Evolutionary conservation across 2,329 filamentous ascomycete species (phyloP).

Genomic region (Sordariomycetes sp.): DNA sequence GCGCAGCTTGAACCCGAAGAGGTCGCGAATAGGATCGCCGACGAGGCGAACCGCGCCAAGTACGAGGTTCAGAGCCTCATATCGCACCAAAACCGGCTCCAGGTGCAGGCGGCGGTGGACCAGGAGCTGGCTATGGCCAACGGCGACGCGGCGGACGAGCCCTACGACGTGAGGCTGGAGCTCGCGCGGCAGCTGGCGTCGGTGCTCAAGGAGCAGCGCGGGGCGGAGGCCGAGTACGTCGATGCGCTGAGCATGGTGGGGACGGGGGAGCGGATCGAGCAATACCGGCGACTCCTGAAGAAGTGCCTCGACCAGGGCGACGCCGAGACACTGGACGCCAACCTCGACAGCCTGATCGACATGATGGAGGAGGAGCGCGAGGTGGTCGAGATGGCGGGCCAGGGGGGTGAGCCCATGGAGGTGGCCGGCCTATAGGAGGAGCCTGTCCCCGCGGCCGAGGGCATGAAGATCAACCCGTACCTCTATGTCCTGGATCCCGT

Average conservation of each 20-base stretch:
- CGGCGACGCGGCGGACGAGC: slow-evolving; percentile 27
- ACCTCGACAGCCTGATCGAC: slow-evolving; percentile 44
- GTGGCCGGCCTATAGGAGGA: slow-evolving; percentile 7
- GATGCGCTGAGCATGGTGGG: slow-evolving; percentile 55
- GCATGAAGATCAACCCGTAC: not conserved
- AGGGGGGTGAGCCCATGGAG: slow-evolving; percentile 14
- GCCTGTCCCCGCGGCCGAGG: not conserved
- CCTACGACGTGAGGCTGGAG: slow-evolving; percentile 39
- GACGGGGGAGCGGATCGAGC: slow-evolving; percentile 58
- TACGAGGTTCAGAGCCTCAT: slow-evolving; percentile 34
- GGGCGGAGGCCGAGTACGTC: slow-evolving; percentile 54
- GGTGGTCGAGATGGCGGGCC: slow-evolving; percentile 19
- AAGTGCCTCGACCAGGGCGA: slow-evolving; percentile 56
- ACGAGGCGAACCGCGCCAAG: slow-evolving; percentile 35
- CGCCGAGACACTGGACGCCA: slow-evolving; percentile 53
- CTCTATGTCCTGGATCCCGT: not conserved
- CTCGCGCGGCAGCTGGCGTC: slow-evolving; percentile 44
- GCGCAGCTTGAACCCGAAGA: slow-evolving; percentile 41
- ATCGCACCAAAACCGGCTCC: slow-evolving; percentile 36
- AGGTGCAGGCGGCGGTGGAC: slow-evolving; percentile 38
- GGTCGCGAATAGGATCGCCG: slow-evolving; percentile 31
- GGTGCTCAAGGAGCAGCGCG: slow-evolving; percentile 44
- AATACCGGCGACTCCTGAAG: slow-evolving; percentile 57
- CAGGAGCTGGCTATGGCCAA: slow-evolving; percentile 34
- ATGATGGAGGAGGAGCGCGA: slow-evolving; percentile 50